A percentile compares a stretch with the other conserved stretches of the same genome.
These are phyloP conservation scores for Globisporangium spiculum DNA, from an alignment of 352 stramenopile genomes.

Conservation along the genomic window DNA sequence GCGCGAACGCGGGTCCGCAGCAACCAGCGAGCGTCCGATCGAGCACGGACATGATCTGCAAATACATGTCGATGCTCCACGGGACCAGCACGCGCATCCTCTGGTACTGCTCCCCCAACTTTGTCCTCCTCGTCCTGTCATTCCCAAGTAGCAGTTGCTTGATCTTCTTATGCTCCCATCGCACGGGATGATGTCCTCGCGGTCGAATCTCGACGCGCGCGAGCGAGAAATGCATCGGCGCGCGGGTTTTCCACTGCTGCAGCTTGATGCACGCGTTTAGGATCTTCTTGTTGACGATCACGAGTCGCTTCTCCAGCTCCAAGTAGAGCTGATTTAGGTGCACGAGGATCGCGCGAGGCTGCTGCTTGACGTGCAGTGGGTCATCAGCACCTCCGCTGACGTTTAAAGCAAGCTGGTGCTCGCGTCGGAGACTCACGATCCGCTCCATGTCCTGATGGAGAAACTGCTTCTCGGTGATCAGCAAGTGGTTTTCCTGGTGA, in stretches of 20 bases:
- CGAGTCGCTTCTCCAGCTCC: constrained; percentile 49
- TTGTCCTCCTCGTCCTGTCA: not conserved
- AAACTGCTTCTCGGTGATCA: constrained; percentile 59
- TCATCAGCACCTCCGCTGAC: not conserved
- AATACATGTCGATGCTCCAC: constrained; percentile 78
- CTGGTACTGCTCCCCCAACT: constrained; percentile 22
- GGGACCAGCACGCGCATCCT: constrained; percentile 67
- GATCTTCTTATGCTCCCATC: constrained; percentile 42
- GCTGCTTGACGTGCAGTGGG: constrained; percentile 10
- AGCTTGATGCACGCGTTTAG: constrained; percentile 48
- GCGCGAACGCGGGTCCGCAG: constrained; percentile 33
- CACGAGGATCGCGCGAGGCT: constrained; percentile 41
- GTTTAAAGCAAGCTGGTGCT: constrained; percentile 15
- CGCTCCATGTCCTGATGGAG: constrained; percentile 52
- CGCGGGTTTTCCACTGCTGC: constrained; percentile 19
- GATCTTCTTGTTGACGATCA: constrained; percentile 66
- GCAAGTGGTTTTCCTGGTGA: constrained; percentile 40
- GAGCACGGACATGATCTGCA: constrained; percentile 55
- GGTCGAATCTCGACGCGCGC: constrained; percentile 31
- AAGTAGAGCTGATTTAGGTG: constrained; percentile 42
- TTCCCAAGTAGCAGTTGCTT: constrained; percentile 1
- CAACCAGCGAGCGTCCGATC: constrained; percentile 15
- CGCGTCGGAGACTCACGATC: constrained; percentile 24
- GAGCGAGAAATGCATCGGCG: constrained; percentile 28
- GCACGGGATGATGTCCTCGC: constrained; percentile 40